Evolutionary conservation across 371 early-diverging fungal species (phyloP), one percentile per base, ranked within the genome.

Genomic region (Mortierella sp.): DNA sequence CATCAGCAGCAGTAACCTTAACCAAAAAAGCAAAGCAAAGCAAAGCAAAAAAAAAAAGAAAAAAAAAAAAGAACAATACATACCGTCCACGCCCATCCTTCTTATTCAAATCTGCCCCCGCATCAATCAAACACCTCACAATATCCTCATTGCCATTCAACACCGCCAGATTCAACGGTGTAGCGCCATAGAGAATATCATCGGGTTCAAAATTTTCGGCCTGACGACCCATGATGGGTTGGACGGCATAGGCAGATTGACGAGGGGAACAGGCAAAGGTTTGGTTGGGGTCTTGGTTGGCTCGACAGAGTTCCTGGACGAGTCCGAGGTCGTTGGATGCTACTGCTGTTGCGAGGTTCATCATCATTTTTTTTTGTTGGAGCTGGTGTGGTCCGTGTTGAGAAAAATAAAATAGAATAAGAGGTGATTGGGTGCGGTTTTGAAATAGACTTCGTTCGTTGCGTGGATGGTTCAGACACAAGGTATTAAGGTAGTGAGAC

Each of bases 21-120:
- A 27, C 1, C 32, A 32, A 32, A 29, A 18, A n/a, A 27, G 29
- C 29, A 32, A 51, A 49, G 60, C 14, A 29, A 75, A 29, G 21
- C 3, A 43, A 35, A 12, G n/a, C n/a, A n/a, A 43, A 16, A 14
- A 10, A 75, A 35, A 35, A 35, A 35, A 35, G 3, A 35, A 35
- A 32, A 32, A 32, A 32, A 32, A 43, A 49, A 11, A 24, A 24
- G 11, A 43, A 16, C 14, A 8, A 75, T 24, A 38, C 74, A 35
- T 89, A 94, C 93, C 95, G 92, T 84, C 95, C 95, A 63, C 93
- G 88, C 3, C 93, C 93, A 83, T 95, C 96, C 76, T 91, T 92
- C 73, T 89, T 83, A 68, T 91, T 91, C 46, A 92, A 88, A 77
- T 93, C 92, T 4, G 95, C 94, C n/a, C 93, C 93, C 1, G 92